These are phyloP conservation scores for Stenocarpella maydis DNA, from an alignment of 2,329 filamentous ascomycete species.

Conservation along the genomic window DNA sequence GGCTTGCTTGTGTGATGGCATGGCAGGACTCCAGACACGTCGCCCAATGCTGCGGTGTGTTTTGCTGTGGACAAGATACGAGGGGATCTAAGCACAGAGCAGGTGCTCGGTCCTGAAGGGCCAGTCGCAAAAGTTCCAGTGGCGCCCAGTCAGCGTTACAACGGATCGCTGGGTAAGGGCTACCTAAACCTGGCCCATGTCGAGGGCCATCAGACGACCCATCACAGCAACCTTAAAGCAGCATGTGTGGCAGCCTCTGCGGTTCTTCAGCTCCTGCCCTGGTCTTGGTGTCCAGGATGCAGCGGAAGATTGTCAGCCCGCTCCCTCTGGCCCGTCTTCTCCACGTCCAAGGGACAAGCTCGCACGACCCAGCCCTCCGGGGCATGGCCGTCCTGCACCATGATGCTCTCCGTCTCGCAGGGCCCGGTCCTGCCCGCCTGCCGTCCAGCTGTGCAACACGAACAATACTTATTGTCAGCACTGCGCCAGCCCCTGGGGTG, in stretches of 20 bases:
- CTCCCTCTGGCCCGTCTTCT: neutral
- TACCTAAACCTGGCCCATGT: neutral
- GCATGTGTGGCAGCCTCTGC: slow-evolving; percentile 13
- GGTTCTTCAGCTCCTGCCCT: slow-evolving; percentile 11
- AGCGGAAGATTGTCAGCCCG: slow-evolving; percentile 2
- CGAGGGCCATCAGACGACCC: slow-evolving; percentile 16
- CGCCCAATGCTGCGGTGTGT: neutral
- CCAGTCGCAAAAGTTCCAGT: neutral
- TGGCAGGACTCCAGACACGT: slow-evolving; percentile 9
- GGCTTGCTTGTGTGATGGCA: slow-evolving; percentile 5
- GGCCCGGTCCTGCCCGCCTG: neutral
- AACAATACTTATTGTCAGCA: neutral
- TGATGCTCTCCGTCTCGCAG: neutral
- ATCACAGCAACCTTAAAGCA: slow-evolving; percentile 9
- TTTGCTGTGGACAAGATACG: neutral
- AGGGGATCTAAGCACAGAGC: neutral
- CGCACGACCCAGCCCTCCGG: neutral
- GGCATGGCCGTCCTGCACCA: neutral
- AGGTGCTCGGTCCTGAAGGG: neutral
- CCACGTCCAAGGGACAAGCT: neutral
- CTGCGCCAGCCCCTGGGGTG: neutral
- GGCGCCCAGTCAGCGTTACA: neutral
- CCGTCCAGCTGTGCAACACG: neutral
- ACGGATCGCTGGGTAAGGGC: slow-evolving; percentile 28
- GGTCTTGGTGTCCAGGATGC: neutral